These are phyloP conservation scores for Psilocybe cubensis DNA, from an alignment of 768 basidiomycete species.

Conservation along the genomic window DNA sequence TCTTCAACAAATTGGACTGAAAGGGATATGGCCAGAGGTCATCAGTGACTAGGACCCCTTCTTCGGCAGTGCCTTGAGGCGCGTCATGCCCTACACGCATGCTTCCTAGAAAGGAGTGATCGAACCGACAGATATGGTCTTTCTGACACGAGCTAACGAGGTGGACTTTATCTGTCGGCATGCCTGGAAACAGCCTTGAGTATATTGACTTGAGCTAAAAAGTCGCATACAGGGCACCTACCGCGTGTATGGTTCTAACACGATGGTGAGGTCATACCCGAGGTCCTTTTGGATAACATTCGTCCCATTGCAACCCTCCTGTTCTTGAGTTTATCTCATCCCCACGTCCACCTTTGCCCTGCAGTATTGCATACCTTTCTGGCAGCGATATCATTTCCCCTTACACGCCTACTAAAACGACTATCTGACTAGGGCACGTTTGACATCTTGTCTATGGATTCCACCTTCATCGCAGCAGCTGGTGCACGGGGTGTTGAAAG, in stretches of 20 bases:
- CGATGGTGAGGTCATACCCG: constrained; percentile 21
- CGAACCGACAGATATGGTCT: constrained; percentile 10
- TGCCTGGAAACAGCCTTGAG: constrained; percentile 8
- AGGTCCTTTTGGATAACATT: constrained; percentile 14
- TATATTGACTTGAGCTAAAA: neutral
- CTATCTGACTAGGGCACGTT: neutral
- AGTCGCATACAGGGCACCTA: constrained; percentile 3
- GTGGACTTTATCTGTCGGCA: neutral
- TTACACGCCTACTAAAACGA: neutral
- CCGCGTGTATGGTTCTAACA: constrained; percentile 24
- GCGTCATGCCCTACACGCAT: constrained; percentile 11
- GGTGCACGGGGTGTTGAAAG: constrained; percentile 21
- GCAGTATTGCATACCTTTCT: neutral
- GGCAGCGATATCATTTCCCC: neutral
- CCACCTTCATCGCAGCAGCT: constrained; percentile 15
- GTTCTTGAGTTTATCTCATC: constrained; percentile 8
- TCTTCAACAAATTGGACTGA: neutral
- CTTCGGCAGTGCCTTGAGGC: constrained; percentile 22
- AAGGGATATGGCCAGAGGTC: neutral
- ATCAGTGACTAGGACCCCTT: neutral
- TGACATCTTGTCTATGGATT: constrained; percentile 16
- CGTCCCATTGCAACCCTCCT: constrained; percentile 2
- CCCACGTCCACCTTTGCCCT: constrained; percentile 1
- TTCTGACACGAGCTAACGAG: constrained; percentile 9
- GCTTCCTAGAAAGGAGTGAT: constrained; percentile 14